Percentiles rank a stretch among this genome's conserved stretches.
Conservation (phyloP, 176 grass and related monocot species). For the Triticum monococcum region DNA sequence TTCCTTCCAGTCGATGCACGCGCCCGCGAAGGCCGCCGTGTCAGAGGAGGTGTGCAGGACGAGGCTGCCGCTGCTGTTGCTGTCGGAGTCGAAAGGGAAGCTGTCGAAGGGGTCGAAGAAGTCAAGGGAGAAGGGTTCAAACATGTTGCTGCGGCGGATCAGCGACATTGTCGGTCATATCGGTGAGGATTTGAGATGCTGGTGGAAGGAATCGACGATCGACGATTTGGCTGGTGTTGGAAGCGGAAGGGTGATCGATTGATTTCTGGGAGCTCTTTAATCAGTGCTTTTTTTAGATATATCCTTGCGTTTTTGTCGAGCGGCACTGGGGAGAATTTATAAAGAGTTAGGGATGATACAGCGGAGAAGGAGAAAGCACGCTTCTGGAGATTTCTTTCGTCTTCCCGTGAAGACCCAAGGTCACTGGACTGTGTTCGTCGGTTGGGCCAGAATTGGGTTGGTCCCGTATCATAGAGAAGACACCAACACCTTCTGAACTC, state of each 20-base stretch:
- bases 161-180: slow-evolving; percentile 33
- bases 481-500: not conserved
- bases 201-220: too few species aligned
- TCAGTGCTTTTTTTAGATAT: too few species aligned
- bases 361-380: not conserved
- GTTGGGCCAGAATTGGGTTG: not conserved
- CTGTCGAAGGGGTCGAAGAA: slow-evolving; percentile 51
- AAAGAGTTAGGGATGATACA: too few species aligned
- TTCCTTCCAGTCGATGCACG: slow-evolving; percentile 64
- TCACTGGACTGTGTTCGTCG: not conserved
- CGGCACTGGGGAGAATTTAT: too few species aligned
- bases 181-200: too few species aligned
- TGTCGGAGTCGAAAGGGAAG: slow-evolving; percentile 50
- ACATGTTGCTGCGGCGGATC: slow-evolving; percentile 61
- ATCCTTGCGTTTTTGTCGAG: too few species aligned
- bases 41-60: slow-evolving; percentile 31
- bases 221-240: too few species aligned
- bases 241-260: too few species aligned
- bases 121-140: slow-evolving; percentile 76
- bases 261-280: too few species aligned
- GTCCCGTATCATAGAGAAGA: not conserved
- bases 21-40: slow-evolving; percentile 30
- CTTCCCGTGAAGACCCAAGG: not conserved
- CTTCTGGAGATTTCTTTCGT: slow-evolving; percentile 31
- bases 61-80: slow-evolving; percentile 21